These are phyloP conservation scores for Rubia tinctorum DNA, from an alignment of 305 asterid genomes.

Conservation along the genomic window DNA sequence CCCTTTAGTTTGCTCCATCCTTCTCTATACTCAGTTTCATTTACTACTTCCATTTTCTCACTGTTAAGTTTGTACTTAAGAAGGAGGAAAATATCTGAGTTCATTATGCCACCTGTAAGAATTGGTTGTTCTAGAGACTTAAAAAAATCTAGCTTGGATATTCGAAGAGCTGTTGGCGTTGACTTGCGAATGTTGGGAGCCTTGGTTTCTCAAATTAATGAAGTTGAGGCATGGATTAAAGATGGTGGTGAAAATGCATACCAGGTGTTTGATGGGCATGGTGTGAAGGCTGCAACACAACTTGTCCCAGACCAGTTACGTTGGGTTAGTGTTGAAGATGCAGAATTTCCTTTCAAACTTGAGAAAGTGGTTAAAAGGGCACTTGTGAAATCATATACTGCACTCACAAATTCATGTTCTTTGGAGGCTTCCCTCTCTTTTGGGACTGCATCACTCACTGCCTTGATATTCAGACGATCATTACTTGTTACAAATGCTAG, in stretches of 20 bases:
- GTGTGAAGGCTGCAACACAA: slow-evolving; percentile 83
- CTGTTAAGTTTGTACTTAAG: too few relatives aligned
- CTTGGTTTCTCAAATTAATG: too few relatives aligned
- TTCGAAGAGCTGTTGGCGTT: slow-evolving; percentile 18
- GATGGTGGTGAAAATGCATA: neutral
- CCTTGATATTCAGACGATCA: slow-evolving; percentile 86
- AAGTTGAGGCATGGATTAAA: too few relatives aligned
- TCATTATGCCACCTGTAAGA: neutral
- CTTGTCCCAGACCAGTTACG: slow-evolving; percentile 83
- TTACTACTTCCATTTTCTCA: too few relatives aligned
- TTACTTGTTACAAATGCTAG: slow-evolving; percentile 91
- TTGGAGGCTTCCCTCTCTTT: slow-evolving; percentile 63
- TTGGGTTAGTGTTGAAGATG: slow-evolving; percentile 69
- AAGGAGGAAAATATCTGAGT: too few relatives aligned
- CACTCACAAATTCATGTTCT: slow-evolving; percentile 68
- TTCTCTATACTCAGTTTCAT: too few relatives aligned
- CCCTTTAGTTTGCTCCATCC: too few relatives aligned
- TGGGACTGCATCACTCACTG: slow-evolving; percentile 90
- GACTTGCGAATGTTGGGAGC: slow-evolving; percentile 19
- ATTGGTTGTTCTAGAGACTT: neutral
- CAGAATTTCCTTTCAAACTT: slow-evolving; percentile 51
- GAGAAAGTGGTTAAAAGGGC: slow-evolving; percentile 75
- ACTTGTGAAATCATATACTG: slow-evolving; percentile 64
- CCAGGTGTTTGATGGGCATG: slow-evolving; percentile 97
- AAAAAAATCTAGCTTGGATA: neutral